phyloP scores from a whole-genome alignment of 2,329 filamentous ascomycete genomes.

The Colletotrichum salicis region DNA sequence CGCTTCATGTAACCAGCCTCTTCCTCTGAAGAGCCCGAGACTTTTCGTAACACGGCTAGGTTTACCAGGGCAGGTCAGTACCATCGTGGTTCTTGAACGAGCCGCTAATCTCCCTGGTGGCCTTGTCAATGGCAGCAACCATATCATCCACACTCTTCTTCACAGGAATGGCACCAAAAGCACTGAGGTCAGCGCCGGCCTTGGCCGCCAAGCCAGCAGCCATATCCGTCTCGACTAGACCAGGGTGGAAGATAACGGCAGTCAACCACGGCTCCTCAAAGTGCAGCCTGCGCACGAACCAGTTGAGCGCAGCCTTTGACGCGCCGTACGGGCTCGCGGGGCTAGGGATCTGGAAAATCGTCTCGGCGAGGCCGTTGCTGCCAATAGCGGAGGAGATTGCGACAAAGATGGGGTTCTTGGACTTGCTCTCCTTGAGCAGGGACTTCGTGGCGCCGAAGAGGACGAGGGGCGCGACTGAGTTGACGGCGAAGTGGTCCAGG shows the following conservation, averaged over 20 bases:
- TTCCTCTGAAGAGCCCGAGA: neutral
- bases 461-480: slow-evolving; percentile 39
- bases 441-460: slow-evolving; percentile 40
- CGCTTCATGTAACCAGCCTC: neutral
- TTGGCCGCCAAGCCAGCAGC: neutral
- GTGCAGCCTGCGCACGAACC: slow-evolving; percentile 36
- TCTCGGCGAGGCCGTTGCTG: slow-evolving; percentile 33
- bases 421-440: slow-evolving; percentile 39
- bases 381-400: slow-evolving; percentile 40
- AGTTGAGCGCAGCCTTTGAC: slow-evolving; percentile 38
- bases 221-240: slow-evolving; percentile 33
- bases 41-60: neutral
- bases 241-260: slow-evolving; percentile 36
- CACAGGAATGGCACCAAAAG: slow-evolving; percentile 33
- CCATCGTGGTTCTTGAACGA: slow-evolving; percentile 34
- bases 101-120: slow-evolving; percentile 22
- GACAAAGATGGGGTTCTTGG: slow-evolving; percentile 40
- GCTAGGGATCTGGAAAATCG: neutral
- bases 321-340: slow-evolving; percentile 35
- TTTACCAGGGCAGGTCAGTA: slow-evolving; percentile 27
- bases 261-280: slow-evolving; percentile 42
- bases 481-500: slow-evolving; percentile 50
- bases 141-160: slow-evolving; percentile 35
- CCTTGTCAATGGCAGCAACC: slow-evolving; percentile 9
- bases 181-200: neutral